Base-by-base conservation (phyloP, 129 eudicot species). In the Lonicera japonica region DNA sequence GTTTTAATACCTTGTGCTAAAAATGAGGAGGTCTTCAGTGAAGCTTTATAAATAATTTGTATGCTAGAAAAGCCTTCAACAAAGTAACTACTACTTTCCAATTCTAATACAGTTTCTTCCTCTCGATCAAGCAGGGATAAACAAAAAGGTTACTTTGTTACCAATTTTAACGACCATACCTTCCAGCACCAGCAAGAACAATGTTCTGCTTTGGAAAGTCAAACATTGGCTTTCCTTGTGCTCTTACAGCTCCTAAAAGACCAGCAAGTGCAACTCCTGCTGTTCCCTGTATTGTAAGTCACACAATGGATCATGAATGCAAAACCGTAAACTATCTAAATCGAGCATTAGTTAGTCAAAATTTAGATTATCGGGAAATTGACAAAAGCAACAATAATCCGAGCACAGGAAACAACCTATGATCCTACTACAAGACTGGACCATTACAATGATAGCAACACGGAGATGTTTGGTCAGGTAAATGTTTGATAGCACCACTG, bases 211-310 rank as follows among this genome's bases (percentile, higher is more conserved):
- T 92, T 46, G 98, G 96, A 61, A 92, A 92, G 73, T 92, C 96
- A 18, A 92, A 84, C 98, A 87, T 82, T 63, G 88, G 82, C 61
- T 82, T 87, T 67, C 98, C 98, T 73, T 92, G 98, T 17, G 98
- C 98, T 70, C 98, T 84, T 22, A 92, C 98, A 64, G 98, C 98
- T 74, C 98, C 98, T 66, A 92, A 72, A 67, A 92, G 88, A 82
- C 98, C 98, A 73, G 98, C 98, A 80, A 85, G 84, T 46, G 98
- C 98, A 80, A 92, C 98, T 47, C 98, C 98, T 54, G 96, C 95
- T 29, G 98, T 92, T 74, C 98, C 98, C 91, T 92, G 81, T 34
- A 58, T 61, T 22, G 41, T 13, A 68, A 34, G 58, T 17, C 9
- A 38, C n/a, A n/a, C n/a, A n/a, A n/a, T n/a, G n/a, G n/a, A n/a